Evolutionary conservation across 1,139 yeast genomes (phyloP), one percentile per base, ranked within the genome.

Genomic region (Candida gigantensis): DNA sequence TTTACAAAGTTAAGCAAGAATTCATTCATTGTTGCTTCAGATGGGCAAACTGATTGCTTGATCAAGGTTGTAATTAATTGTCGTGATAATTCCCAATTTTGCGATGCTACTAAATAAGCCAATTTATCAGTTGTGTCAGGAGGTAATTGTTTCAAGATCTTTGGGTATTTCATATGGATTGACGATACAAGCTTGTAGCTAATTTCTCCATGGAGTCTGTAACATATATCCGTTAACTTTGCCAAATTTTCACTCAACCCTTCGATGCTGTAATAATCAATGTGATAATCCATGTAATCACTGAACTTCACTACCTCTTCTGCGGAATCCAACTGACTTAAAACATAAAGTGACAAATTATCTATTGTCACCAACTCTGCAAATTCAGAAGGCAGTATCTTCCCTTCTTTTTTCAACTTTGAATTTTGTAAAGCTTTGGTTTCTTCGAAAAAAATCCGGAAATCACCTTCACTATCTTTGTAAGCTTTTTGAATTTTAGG

Each of bases 71-170:
- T 17, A 20, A 68, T 44, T 2, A 59, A 30, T 3, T 41, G 35
- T n/a, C 36, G 42, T 0, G 67, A 58, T 3, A 47, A 41, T 1
- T 43, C 32, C 4, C 50, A 25, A 33, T 62, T 49, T 2, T 53
- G 46, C 1, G 59, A 42, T 2, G 56, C 47, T 25, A 62, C 46
- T 8, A 62, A 43, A 23, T 40, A 41, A 2, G 64, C 61, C 24
- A 68, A 48, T 12, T 50, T 47, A 37, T 69, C 67, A 28, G 65
- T 46, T 14, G 48, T 41, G 4, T 33, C 29, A 1, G 60, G 49
- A 20, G 50, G 53, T 24, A 67, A 45, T 9, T 47, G 50, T 12
- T 23, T 23, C 3, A 53, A 35, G 2, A 52, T 13, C 6, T 43
- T 35, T 3, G 57, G 51, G 12, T 47, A 43, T 8, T 16, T 9